These are phyloP conservation scores for Rhodotorula sp. DNA, from an alignment of 1,284 basidiomycete species.

Conservation along the genomic window DNA sequence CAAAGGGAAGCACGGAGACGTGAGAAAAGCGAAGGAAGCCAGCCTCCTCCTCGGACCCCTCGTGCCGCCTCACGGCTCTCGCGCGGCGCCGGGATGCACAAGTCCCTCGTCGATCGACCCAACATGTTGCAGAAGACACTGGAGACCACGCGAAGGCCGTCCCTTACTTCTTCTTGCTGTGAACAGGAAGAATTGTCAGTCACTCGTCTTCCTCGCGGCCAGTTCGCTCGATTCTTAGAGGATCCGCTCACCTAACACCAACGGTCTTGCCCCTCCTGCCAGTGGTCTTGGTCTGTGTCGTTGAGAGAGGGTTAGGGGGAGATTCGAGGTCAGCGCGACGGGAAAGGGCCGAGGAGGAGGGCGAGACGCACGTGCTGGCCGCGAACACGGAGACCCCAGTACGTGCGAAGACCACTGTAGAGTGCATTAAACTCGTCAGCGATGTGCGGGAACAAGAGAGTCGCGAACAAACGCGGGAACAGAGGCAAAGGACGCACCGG, in stretches of 20 bases:
- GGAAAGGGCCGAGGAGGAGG: background rate
- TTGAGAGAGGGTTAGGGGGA: background rate
- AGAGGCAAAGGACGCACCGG: conserved; percentile 53
- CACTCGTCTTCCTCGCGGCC: too few relatives aligned
- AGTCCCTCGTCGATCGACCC: background rate
- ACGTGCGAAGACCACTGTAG: conserved; percentile 58
- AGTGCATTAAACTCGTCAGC: too few relatives aligned
- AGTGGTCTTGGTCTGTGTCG: conserved; percentile 80
- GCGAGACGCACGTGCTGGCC: conserved; percentile 70
- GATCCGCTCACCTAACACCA: conserved; percentile 61
- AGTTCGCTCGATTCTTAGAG: background rate
- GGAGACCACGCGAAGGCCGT: background rate
- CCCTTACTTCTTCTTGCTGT: conserved; percentile 31
- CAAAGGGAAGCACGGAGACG: too few relatives aligned
- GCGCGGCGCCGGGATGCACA: background rate
- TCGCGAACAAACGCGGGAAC: background rate
- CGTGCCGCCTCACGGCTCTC: background rate
- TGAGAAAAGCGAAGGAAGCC: too few relatives aligned
- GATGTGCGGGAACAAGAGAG: conserved; percentile 66
- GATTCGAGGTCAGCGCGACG: too few relatives aligned
- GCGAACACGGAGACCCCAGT: conserved; percentile 54
- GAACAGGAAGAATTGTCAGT: background rate
- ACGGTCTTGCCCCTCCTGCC: conserved; percentile 73
- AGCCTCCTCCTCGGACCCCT: too few relatives aligned
- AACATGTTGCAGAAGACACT: background rate